Evolutionary conservation across 257 asterid species (phyloP).

Genomic region (Thymus quinquecostatus): DNA sequence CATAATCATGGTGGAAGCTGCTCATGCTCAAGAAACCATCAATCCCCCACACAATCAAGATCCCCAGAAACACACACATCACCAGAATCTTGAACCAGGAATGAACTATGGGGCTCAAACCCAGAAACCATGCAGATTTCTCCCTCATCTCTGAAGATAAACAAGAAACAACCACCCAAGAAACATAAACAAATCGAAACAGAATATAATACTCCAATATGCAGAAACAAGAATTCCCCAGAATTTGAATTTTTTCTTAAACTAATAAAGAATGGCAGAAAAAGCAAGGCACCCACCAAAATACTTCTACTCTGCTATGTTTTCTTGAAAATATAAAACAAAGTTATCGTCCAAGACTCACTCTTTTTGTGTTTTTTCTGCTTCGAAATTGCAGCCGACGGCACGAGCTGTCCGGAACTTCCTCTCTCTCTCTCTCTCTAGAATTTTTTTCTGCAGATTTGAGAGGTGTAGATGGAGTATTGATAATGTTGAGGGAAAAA

Average conservation of each 20-base stretch:
- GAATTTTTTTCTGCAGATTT: neutral
- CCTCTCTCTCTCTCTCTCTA: constrained; percentile 23
- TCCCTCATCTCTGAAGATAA: constrained; percentile 47
- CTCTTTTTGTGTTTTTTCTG: constrained; percentile 17
- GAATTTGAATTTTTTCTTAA: too few species aligned
- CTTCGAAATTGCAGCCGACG: constrained; percentile 32
- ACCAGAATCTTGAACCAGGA: constrained; percentile 68
- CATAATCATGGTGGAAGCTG: constrained; percentile 47
- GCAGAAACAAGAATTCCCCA: neutral
- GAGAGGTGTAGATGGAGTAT: constrained; percentile 21
- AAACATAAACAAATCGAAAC: neutral
- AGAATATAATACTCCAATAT: neutral
- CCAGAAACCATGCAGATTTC: constrained; percentile 62
- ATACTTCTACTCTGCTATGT: constrained; percentile 9
- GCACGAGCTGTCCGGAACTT: neutral
- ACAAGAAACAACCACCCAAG: constrained; percentile 13
- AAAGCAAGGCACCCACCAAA: constrained; percentile 34
- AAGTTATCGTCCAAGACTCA: constrained; percentile 31
- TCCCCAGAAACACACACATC: constrained; percentile 56
- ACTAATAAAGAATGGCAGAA: constrained; percentile 17
- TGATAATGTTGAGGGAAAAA: neutral
- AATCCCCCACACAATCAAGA: constrained; percentile 63
- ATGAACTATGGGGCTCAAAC: constrained; percentile 56
- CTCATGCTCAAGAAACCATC: constrained; percentile 46
- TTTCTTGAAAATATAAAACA: constrained; percentile 42